Conservation (phyloP, 495 filamentous ascomycete species). For the Neurospora intermedia region DNA sequence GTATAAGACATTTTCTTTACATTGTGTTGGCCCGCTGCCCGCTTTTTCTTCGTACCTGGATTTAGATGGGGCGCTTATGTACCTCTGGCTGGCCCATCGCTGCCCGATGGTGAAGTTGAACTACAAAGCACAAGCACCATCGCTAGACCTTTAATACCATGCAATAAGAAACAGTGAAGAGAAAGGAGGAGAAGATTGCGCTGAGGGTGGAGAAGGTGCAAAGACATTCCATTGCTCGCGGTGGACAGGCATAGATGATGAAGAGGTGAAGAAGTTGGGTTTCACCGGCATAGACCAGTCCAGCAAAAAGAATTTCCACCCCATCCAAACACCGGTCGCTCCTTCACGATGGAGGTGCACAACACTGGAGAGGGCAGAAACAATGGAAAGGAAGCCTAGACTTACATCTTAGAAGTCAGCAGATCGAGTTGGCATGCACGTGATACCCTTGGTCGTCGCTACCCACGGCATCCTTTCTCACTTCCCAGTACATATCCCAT, state of each 20-base stretch:
- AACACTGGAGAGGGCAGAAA: background rate
- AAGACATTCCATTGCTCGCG: background rate
- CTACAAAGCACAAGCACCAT: background rate
- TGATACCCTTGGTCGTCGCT: background rate
- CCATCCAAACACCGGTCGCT: background rate
- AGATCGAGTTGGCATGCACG: background rate
- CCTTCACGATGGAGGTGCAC: background rate
- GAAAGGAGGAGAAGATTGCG: background rate
- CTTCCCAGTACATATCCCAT: background rate
- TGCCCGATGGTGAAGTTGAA: background rate
- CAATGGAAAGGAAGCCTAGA: background rate
- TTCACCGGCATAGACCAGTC: background rate
- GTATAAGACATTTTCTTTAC: no score
- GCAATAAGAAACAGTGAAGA: background rate
- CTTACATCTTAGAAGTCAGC: background rate
- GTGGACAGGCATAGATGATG: background rate
- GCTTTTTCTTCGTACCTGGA: no score
- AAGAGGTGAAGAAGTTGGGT: background rate
- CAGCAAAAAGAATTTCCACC: background rate
- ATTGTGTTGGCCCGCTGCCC: no score
- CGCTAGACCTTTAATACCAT: background rate
- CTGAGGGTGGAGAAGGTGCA: background rate
- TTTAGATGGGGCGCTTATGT: background rate
- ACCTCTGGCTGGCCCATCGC: no score
- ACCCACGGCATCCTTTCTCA: background rate